Evolutionary conservation across 148 eudicot species (phyloP).

Genomic region (Rhododendron griersonianum): DNA sequence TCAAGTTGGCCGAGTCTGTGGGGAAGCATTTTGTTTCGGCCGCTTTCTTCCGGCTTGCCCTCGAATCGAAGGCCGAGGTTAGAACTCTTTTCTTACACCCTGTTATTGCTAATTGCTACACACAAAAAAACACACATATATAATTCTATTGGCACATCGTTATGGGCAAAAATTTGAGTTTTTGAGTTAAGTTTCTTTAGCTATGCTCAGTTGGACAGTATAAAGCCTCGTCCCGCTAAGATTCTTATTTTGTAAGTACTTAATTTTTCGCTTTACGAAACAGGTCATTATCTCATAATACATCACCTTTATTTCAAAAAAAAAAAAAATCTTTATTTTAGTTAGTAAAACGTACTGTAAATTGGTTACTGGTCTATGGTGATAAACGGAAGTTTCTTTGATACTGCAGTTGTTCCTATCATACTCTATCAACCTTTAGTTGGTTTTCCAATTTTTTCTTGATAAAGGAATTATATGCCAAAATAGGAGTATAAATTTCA

Average conservation of each 20-base stretch:
- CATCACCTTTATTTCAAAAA: no score
- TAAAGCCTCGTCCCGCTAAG: no score
- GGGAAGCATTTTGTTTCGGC: conserved; percentile 45
- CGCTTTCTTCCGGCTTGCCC: conserved; percentile 38
- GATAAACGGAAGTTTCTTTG: no score
- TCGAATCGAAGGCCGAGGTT: conserved; percentile 49
- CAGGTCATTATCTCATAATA: no score
- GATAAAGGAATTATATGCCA: not conserved
- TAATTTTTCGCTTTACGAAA: no score
- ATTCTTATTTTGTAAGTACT: no score
- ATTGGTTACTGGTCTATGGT: not conserved
- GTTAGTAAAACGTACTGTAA: no score
- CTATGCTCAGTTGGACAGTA: not conserved
- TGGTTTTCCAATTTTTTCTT: not conserved
- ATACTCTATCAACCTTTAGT: not conserved
- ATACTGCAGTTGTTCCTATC: not conserved
- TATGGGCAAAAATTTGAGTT: not conserved
- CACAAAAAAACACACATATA: no score
- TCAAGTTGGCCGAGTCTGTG: conserved; percentile 38
- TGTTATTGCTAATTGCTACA: not conserved
- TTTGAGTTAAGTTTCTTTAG: not conserved
- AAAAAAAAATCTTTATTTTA: no score
- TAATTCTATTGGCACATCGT: no score
- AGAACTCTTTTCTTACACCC: not conserved
- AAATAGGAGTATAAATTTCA: no score